A percentile compares a stretch with the other conserved stretches of the same genome.
Evolutionary conservation across 192 early-diverging fungal species (phyloP).

Genomic region (Linnemannia zychae): DNA sequence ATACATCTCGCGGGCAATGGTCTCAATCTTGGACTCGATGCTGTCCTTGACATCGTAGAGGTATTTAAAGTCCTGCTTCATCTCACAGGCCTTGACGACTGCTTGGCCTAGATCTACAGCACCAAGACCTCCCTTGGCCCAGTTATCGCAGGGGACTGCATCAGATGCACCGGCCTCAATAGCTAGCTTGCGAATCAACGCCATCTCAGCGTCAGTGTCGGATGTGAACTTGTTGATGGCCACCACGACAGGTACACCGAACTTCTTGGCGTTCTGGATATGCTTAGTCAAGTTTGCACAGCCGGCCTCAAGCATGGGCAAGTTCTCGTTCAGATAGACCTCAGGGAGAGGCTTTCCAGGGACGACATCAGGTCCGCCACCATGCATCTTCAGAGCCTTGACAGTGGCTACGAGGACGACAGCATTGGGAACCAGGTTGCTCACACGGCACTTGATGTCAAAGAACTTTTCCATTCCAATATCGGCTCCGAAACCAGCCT

Average conservation of each 20-base stretch:
- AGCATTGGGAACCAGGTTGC: conserved; percentile 87
- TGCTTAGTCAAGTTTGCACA: conserved; percentile 91
- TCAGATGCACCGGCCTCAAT: conserved; percentile 88
- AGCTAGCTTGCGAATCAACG: conserved; percentile 79
- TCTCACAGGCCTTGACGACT: conserved; percentile 81
- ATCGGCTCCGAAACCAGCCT: conserved; percentile 99
- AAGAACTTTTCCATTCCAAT: conserved; percentile 99
- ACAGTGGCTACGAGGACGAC: conserved; percentile 97
- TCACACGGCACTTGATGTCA: conserved; percentile 97
- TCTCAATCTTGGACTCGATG: conserved; percentile 94
- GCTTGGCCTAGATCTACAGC: conserved; percentile 90
- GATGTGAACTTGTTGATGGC: conserved; percentile 92
- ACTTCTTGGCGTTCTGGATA: conserved; percentile 90
- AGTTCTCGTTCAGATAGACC: conserved; percentile 89
- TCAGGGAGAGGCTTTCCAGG: conserved; percentile 94
- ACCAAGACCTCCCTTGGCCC: conserved; percentile 94
- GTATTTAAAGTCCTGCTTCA: conserved; percentile 78
- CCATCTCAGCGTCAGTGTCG: conserved; percentile 90
- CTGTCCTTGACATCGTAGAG: conserved; percentile 85
- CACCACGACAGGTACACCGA: conserved; percentile 92
- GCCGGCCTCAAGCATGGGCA: conserved; percentile 87
- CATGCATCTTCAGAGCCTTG: conserved; percentile 97
- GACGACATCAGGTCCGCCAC: conserved; percentile 92
- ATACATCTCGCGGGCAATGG: conserved; percentile 94
- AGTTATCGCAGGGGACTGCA: conserved; percentile 92